Conservation (phyloP, 169 alveolate genomes). For the Plasmodium inui region DNA sequence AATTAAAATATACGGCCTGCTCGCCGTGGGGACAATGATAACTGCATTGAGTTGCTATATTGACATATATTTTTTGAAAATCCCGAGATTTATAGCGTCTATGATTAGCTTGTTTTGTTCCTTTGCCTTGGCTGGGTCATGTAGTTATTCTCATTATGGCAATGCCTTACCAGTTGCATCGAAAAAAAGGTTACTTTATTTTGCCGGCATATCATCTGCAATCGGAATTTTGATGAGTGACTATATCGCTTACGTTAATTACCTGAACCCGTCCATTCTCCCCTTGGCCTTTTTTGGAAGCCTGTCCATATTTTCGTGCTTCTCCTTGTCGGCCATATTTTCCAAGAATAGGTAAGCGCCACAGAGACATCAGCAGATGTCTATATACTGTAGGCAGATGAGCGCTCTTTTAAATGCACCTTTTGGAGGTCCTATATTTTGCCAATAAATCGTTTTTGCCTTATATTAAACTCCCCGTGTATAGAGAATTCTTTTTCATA, state of each 20-base stretch:
- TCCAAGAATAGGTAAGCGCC: conserved; percentile 51
- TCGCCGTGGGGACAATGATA: conserved; percentile 66
- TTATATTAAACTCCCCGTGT: not conserved
- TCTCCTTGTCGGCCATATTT: conserved; percentile 73
- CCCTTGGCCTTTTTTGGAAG: conserved; percentile 74
- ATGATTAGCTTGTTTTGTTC: conserved; percentile 57
- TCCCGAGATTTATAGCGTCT: conserved; percentile 73
- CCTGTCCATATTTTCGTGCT: conserved; percentile 58
- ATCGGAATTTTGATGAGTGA: conserved; percentile 71
- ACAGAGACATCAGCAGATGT: not conserved
- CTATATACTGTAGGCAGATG: not conserved
- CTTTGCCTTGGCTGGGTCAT: conserved; percentile 62
- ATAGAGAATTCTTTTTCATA: not conserved
- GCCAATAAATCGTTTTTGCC: not conserved
- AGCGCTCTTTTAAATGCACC: not conserved
- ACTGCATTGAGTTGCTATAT: conserved; percentile 67
- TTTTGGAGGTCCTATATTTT: not conserved
- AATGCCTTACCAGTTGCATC: conserved; percentile 8
- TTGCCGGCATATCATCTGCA: conserved; percentile 61
- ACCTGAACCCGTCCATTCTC: conserved; percentile 65
- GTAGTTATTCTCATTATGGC: conserved; percentile 50
- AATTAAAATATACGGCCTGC: conserved; percentile 67
- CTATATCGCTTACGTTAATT: conserved; percentile 62
- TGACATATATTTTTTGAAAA: conserved; percentile 36
- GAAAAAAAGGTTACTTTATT: conserved; percentile 53